Percentiles rank a stretch among this genome's conserved stretches.
Conservation (phyloP, 2,329 filamentous ascomycete genomes). For the Neopestalotiopsis clavispora region DNA sequence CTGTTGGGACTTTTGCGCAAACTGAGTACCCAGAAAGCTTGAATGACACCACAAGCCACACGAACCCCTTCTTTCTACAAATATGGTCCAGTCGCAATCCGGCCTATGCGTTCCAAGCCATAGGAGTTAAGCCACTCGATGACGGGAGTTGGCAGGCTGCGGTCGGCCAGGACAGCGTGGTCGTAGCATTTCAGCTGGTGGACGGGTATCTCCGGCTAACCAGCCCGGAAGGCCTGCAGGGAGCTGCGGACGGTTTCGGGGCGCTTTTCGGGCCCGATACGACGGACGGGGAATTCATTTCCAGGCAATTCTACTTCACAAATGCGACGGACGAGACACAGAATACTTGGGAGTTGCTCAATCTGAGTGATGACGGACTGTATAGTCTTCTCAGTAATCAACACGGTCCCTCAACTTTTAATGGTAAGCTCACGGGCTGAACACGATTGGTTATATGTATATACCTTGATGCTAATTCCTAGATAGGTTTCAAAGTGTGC, state of each 20-base stretch:
- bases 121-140: not conserved
- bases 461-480: not conserved
- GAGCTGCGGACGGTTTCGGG: not conserved
- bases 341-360: not conserved
- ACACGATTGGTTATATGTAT: too few species aligned
- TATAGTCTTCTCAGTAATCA: not conserved
- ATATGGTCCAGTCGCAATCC: not conserved
- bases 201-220: not conserved
- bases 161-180: not conserved
- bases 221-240: not conserved
- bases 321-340: not conserved
- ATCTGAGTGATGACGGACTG: not conserved
- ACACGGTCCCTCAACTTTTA: not conserved
- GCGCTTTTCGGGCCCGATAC: not conserved
- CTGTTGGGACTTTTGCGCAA: not conserved
- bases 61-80: not conserved
- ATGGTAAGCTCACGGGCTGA: not conserved
- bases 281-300: not conserved
- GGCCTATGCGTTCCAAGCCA: constrained; percentile 2
- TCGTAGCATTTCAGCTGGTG: not conserved
- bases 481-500: not conserved
- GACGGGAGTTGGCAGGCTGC: not conserved
- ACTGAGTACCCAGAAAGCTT: not conserved
- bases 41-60: not conserved
- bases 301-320: not conserved